Evolutionary conservation across 2,329 filamentous ascomycete species (phyloP).

Genomic region (Acarospora socialis): DNA sequence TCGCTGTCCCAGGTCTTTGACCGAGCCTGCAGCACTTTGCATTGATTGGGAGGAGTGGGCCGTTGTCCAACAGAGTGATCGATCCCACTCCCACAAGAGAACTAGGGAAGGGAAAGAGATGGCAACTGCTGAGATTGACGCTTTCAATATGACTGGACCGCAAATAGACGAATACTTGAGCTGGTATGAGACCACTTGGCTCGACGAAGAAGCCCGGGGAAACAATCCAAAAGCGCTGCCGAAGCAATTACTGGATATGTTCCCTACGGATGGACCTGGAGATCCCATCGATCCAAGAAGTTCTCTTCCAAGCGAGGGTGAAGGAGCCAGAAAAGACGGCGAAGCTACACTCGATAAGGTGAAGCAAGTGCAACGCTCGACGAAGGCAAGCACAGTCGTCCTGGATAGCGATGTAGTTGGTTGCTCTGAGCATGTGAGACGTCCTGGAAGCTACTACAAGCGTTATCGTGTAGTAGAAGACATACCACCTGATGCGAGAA

Average conservation of each 20-base stretch:
- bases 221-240: constrained; percentile 21
- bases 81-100: constrained; percentile 12
- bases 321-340: constrained; percentile 14
- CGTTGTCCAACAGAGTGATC: constrained; percentile 32
- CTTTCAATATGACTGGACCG: constrained; percentile 44
- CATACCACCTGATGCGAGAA: constrained; percentile 29
- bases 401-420: constrained; percentile 20
- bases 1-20: constrained; percentile 34
- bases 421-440: constrained; percentile 19
- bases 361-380: constrained; percentile 27
- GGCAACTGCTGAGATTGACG: constrained; percentile 44
- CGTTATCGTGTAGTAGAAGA: constrained; percentile 35
- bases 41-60: constrained; percentile 70
- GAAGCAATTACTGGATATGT: constrained; percentile 28
- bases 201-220: constrained; percentile 31
- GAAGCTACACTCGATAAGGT: constrained; percentile 25
- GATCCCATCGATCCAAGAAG: constrained; percentile 5
- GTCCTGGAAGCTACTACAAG: constrained; percentile 38
- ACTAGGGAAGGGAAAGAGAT: constrained; percentile 31
- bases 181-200: constrained; percentile 59
- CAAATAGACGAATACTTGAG: constrained; percentile 64
- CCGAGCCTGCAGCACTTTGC: constrained; percentile 43
- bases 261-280: constrained; percentile 22
- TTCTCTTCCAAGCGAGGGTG: constrained; percentile 3
- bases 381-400: constrained; percentile 27